Evolutionary conservation across 306 rosid genomes (phyloP), one percentile per base, ranked within the genome.

Genomic region (Ziziphus jujuba): DNA sequence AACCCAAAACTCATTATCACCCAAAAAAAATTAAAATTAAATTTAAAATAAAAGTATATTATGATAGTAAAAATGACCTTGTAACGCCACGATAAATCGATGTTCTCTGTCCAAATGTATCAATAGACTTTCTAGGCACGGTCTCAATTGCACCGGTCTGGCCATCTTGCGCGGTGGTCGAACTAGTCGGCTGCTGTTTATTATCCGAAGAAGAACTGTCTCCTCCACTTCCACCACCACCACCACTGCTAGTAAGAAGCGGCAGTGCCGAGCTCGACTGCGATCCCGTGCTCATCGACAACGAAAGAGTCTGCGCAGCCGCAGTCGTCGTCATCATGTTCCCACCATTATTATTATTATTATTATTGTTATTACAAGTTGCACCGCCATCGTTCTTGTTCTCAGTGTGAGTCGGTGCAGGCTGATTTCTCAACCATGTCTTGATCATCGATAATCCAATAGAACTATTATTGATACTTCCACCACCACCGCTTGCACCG

Each of bases 71-170:
- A 22, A 14, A 22, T 38, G 21, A 90, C 97, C 97, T 89, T 33
- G 97, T 91, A 35, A 91, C 98, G 71, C 98, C 98, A 49, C 98
- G 98, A 84, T 91, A 91, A 12, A 91, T 91, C 45, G 98, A 91
- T 71, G 98, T 91, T 53, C 98, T 87, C 56, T 91, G 98, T 34
- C 98, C 98, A 56, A 91, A 91, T 0, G 98, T 91, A 49, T 91
- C 98, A 63, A 85, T 74, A 74, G 95, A 78, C 66, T 91, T 91
- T 75, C 85, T 87, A 2, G 87, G 80, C 5, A 67, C 80, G 34
- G 70, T 66, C 59, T 87, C 95, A 51, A 50, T 54, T 19, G 79
- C 72, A 12, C 76, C 70, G 2, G 73, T 59, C 68, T 77, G 81
- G 17, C 56, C 24, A 25, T 82, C 87, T 13, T 65, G 33, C 14